A percentile compares a stretch with the other conserved stretches of the same genome.
These are phyloP conservation scores for Haemoproteus tartakovskyi DNA, from an alignment of 169 alveolate genomes.

Conservation along the genomic window DNA sequence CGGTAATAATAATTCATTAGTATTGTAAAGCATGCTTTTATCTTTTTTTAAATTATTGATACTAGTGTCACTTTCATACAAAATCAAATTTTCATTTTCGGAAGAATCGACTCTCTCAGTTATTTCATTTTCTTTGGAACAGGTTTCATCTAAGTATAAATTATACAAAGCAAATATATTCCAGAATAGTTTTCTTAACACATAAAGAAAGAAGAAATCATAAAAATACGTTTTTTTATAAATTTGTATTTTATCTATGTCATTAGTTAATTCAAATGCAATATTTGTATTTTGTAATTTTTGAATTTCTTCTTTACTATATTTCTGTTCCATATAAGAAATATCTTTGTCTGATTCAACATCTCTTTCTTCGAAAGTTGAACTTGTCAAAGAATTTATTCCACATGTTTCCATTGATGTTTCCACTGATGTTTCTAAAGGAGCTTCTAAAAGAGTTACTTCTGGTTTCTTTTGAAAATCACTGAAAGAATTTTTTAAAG, in stretches of 20 bases:
- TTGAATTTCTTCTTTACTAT: slow-evolving; percentile 4
- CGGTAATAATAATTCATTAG: slow-evolving; percentile 7
- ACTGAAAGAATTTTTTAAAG: too few species aligned
- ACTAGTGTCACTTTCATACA: slow-evolving; percentile 55
- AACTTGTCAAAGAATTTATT: too few species aligned
- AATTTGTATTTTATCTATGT: slow-evolving; percentile 16
- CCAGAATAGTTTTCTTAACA: slow-evolving; percentile 54
- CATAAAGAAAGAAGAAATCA: slow-evolving; percentile 56
- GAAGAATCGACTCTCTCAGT: neutral
- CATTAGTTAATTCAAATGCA: slow-evolving; percentile 24
- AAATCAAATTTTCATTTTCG: neutral
- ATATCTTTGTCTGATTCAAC: slow-evolving; percentile 12
- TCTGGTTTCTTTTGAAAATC: too few species aligned
- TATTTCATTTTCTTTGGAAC: neutral
- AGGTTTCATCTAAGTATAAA: neutral
- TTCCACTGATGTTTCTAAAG: too few species aligned
- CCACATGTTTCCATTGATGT: too few species aligned
- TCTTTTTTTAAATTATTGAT: slow-evolving; percentile 17
- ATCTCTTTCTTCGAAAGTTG: slow-evolving; percentile 1
- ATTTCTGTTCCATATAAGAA: slow-evolving; percentile 15
- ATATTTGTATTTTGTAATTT: slow-evolving; percentile 5
- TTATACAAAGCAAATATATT: slow-evolving; percentile 37
- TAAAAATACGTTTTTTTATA: slow-evolving; percentile 50
- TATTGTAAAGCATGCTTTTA: slow-evolving; percentile 19
- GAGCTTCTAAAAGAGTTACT: too few species aligned